phyloP scores from a whole-genome alignment of 768 basidiomycete species.

The Strobilomyces dryophilus region DNA sequence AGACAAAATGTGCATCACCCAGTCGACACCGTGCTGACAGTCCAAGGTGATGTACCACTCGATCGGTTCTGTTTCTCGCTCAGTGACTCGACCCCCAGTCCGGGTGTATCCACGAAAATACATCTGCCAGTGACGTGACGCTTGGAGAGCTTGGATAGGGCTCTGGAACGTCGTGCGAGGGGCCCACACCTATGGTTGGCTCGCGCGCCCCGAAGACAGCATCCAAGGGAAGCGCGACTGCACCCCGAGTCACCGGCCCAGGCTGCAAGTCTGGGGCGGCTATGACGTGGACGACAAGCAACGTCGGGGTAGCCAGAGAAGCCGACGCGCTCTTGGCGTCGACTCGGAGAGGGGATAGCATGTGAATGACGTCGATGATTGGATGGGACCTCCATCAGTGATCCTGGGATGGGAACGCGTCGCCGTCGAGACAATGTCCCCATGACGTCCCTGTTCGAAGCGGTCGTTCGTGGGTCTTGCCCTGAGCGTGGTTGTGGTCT shows the following conservation, averaged over 20 bases:
- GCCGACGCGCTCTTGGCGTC: neutral
- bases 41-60: neutral
- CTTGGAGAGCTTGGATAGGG: no score
- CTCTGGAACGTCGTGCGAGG: neutral
- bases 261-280: neutral
- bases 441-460: no score
- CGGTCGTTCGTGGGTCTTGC: neutral
- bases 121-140: no score
- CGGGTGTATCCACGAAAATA: no score
- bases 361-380: neutral
- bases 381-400: neutral
- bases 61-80: neutral
- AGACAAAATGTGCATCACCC: neutral
- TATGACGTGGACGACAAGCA: neutral
- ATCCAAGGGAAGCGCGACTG: neutral
- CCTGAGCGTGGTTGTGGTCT: neutral
- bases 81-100: neutral
- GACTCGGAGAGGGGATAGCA: neutral
- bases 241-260: no score
- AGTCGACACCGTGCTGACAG: neutral
- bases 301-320: neutral
- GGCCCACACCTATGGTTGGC: neutral
- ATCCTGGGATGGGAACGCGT: neutral
- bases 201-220: neutral
- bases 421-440: no score